These are phyloP conservation scores for Basidioascus undulatus DNA, from an alignment of 768 basidiomycete species.

Conservation along the genomic window DNA sequence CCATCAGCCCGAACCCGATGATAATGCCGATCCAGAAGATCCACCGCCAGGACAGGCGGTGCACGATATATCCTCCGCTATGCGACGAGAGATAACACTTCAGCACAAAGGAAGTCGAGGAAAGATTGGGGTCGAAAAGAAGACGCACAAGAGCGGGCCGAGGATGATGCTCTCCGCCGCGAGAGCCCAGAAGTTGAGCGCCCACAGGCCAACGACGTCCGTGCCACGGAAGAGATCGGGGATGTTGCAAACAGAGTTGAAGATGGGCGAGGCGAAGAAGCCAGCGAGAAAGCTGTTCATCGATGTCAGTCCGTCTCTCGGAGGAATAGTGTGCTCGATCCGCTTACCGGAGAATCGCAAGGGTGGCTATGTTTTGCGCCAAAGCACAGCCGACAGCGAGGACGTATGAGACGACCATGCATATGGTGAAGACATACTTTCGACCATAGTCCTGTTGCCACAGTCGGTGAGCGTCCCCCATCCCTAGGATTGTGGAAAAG, in stretches of 20 bases:
- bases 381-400: slow-evolving; percentile 4
- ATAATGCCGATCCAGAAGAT: not conserved
- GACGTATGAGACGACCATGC: slow-evolving; percentile 3
- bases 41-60: not conserved
- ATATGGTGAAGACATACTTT: not conserved
- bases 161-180: slow-evolving; percentile 2
- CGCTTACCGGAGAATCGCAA: slow-evolving; percentile 1
- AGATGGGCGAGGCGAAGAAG: slow-evolving; percentile 4
- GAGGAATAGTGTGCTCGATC: no score
- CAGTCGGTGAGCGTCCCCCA: not conserved
- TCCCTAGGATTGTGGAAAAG: no score
- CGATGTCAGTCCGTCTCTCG: no score
- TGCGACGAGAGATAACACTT: no score
- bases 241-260: not conserved
- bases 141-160: no score
- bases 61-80: slow-evolving; percentile 5
- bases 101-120: no score
- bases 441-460: slow-evolving; percentile 7
- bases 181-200: slow-evolving; percentile 7
- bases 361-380: not conserved
- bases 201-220: slow-evolving; percentile 1
- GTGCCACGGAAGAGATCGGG: not conserved
- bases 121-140: no score
- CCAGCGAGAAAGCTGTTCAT: slow-evolving; percentile 6
- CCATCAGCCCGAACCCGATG: slow-evolving; percentile 1